Conservation (phyloP, 768 basidiomycete species). For the Arthromyces matolae region DNA sequence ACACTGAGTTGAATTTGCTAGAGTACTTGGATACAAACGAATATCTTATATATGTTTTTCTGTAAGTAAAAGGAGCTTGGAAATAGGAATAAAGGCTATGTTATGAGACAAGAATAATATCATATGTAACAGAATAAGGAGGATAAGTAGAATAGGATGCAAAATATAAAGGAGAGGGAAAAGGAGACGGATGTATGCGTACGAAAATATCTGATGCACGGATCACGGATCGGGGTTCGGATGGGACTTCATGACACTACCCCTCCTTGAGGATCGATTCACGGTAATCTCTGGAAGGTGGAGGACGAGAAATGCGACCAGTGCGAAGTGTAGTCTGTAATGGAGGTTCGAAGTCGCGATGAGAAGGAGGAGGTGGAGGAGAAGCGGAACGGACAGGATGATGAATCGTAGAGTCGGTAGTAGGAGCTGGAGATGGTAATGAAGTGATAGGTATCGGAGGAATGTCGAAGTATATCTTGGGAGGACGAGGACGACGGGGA, state of each 20-base stretch:
- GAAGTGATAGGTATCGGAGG: not conserved
- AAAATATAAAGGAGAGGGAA: too few relatives aligned
- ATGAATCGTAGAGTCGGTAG: not conserved
- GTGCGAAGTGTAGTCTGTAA: conserved; percentile 17
- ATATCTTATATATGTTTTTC: too few relatives aligned
- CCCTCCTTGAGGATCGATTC: conserved; percentile 9
- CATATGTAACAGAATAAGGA: too few relatives aligned
- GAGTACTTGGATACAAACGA: too few relatives aligned
- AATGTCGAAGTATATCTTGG: not conserved
- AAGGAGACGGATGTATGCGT: too few relatives aligned
- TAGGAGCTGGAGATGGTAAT: not conserved
- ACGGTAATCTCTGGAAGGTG: conserved; percentile 6
- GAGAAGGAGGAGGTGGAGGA: conserved; percentile 8
- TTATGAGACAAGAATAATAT: too few relatives aligned
- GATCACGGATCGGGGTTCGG: too few relatives aligned
- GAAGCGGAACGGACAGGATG: conserved; percentile 7
- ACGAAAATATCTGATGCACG: too few relatives aligned
- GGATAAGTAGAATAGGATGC: too few relatives aligned
- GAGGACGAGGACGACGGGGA: conserved; percentile 2
- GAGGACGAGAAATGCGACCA: conserved; percentile 18
- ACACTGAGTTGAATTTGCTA: too few relatives aligned
- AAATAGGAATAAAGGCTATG: too few relatives aligned
- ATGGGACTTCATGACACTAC: conserved; percentile 10
- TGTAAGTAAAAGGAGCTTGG: too few relatives aligned
- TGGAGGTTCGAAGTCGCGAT: conserved; percentile 19